Evolutionary conservation across 768 basidiomycete genomes (phyloP), one percentile per base, ranked within the genome.

Genomic region (Hygrophoropsis aurantiaca): DNA sequence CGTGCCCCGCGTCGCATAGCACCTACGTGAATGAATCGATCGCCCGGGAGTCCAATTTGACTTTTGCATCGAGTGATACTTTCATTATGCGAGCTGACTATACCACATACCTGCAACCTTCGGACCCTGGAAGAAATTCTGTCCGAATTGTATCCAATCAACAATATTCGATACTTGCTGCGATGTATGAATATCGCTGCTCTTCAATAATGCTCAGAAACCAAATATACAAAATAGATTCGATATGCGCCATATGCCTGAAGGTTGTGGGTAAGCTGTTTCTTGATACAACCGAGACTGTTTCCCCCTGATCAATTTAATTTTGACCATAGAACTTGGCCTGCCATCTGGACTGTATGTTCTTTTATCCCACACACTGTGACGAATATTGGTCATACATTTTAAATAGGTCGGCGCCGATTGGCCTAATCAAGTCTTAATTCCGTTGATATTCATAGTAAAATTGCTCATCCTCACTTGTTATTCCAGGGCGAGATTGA

Each of bases 401-500:
- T 13, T 13, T 30, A 30, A 7, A 13, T 30, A 30, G 27, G 23
- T 27, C 9, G 46, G 30, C 8, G 5, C 16, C 20, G 8, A 53
- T 42, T 61, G 60, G 60, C 60, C 60, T 11, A 40, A 51, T 19
- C 11, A 50, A n/a, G 60, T 41, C 24, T 0, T 41, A 32, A 24
- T 23, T 36, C 5, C 35, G 41, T 33, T 11, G 6, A 15, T 33
- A 21, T 13, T 30, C 23, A 10, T 11, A 26, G 23, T 16, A 1
- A 13, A 18, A n/a, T 13, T 27, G 13, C 21, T 19, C 36, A 21
- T 45, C 37, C 25, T 13, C 13, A 30, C 13, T 13, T 30, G 6
- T 7, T 30, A 11, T n/a, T 1, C 8, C 13, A 65, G 58, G 63
- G 61, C 33, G 76, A 80, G 54, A 68, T 78, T 40, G 78, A 80